phyloP scores from a whole-genome alignment of 495 filamentous ascomycete genomes.

The Penicillium daleae region DNA sequence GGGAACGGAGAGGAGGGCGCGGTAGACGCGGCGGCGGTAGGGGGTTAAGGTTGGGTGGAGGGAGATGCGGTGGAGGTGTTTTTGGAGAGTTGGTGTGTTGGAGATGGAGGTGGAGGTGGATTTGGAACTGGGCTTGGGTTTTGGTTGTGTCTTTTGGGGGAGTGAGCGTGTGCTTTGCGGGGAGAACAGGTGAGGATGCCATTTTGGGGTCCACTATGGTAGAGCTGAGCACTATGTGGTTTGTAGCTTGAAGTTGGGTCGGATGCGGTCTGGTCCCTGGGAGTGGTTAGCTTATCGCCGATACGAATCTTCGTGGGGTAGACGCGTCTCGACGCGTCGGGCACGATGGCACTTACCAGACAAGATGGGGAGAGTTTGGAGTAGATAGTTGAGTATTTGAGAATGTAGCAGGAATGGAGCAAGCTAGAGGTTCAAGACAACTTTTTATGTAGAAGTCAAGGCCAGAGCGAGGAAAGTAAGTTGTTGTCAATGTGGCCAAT shows the following conservation, averaged over 20 bases:
- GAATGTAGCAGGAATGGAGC: background rate
- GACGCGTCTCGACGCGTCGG: conserved; percentile 6
- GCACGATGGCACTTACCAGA: background rate
- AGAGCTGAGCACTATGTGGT: background rate
- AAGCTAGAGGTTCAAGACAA: background rate
- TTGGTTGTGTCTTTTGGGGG: background rate
- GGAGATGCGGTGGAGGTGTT: conserved; percentile 37
- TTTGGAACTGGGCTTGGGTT: background rate
- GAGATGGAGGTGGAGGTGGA: conserved; percentile 13
- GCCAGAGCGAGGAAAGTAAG: background rate
- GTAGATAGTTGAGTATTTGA: background rate
- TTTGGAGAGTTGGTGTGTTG: conserved; percentile 27
- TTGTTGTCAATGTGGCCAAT: conserved; percentile 41
- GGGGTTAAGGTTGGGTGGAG: conserved; percentile 52
- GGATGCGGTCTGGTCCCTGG: background rate
- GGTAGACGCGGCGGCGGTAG: conserved; percentile 64
- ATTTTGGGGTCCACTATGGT: background rate
- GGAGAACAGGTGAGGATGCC: background rate
- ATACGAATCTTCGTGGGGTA: background rate
- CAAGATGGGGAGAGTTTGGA: background rate
- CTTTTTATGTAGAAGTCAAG: background rate
- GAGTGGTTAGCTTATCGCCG: background rate
- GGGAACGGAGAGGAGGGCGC: conserved; percentile 69
- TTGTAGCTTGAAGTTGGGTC: background rate
- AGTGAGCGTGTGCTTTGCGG: background rate